phyloP scores from a whole-genome alignment of 2,329 filamentous ascomycete species.

The Pseudocercospora vitis region DNA sequence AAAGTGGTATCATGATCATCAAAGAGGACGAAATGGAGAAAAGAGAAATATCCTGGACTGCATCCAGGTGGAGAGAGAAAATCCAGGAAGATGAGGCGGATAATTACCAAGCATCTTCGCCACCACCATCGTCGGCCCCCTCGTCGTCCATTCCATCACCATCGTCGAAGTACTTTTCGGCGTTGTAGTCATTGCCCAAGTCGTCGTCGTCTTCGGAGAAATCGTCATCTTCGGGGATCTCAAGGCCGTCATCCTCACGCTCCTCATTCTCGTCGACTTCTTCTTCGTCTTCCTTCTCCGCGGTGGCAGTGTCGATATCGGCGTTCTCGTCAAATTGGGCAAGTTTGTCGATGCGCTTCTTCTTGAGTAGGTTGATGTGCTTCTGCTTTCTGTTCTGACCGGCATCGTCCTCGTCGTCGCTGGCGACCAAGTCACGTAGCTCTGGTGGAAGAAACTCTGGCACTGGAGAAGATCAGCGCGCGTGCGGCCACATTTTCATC shows the following conservation, averaged over 20 bases:
- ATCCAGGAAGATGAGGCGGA: constrained; percentile 3
- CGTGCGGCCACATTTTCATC: background rate
- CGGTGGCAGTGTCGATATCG: constrained; percentile 14
- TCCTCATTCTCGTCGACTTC: constrained; percentile 68
- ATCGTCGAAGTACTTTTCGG: constrained; percentile 49
- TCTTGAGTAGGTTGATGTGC: constrained; percentile 27
- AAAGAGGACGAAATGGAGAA: constrained; percentile 6
- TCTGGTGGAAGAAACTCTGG: constrained; percentile 48
- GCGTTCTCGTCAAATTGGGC: constrained; percentile 28
- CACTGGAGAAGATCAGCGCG: background rate
- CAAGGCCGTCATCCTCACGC: constrained; percentile 42
- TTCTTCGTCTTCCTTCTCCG: constrained; percentile 23
- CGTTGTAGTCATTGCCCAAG: constrained; percentile 57
- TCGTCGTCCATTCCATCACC: constrained; percentile 48
- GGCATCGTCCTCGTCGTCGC: constrained; percentile 19
- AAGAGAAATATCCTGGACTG: constrained; percentile 5
- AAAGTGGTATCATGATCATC: constrained; percentile 11
- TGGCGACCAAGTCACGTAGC: constrained; percentile 46
- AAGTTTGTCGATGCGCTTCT: constrained; percentile 29
- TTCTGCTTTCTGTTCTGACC: constrained; percentile 17
- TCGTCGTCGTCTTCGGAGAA: constrained; percentile 61
- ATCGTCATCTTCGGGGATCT: constrained; percentile 38
- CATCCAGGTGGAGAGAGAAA: constrained; percentile 5
- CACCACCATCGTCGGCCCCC: constrained; percentile 26
- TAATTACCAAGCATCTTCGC: constrained; percentile 30